Percentiles rank a stretch among this genome's conserved stretches.
phyloP scores from a whole-genome alignment of 305 asterid genomes.

The Solanum aculeatissimum region DNA sequence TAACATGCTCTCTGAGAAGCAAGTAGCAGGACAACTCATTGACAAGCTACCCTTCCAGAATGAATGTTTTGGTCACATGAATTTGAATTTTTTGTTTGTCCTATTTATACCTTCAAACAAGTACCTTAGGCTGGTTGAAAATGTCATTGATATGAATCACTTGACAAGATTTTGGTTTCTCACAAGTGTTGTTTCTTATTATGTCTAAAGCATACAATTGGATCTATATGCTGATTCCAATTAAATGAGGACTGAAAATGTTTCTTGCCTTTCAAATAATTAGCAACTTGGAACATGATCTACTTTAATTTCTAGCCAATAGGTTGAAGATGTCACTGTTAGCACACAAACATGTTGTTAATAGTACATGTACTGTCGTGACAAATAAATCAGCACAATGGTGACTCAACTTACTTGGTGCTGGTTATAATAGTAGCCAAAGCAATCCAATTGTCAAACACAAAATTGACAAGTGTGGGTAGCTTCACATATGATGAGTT shows the following conservation, averaged over 20 bases:
- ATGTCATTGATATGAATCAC: neutral
- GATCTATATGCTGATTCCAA: neutral
- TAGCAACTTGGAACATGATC: neutral
- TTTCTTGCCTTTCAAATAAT: neutral
- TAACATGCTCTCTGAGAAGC: neutral
- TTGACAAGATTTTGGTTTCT: neutral
- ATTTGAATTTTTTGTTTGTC: neutral
- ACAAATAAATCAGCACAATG: neutral
- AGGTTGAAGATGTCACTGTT: neutral
- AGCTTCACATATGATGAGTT: neutral
- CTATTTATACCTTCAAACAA: neutral
- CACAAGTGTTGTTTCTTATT: neutral
- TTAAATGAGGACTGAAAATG: neutral
- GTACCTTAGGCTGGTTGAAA: neutral
- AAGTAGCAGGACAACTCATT: neutral
- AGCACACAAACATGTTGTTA: neutral
- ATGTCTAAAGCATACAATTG: neutral
- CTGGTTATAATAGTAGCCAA: neutral
- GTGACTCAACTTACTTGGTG: neutral
- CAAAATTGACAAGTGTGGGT: neutral
- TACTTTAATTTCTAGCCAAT: neutral
- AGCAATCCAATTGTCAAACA: neutral
- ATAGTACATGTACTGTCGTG: neutral
- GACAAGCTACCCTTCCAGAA: neutral
- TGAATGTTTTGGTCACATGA: neutral